phyloP scores from a whole-genome alignment of 2,329 filamentous ascomycete species.

The Fusarium sp. region DNA sequence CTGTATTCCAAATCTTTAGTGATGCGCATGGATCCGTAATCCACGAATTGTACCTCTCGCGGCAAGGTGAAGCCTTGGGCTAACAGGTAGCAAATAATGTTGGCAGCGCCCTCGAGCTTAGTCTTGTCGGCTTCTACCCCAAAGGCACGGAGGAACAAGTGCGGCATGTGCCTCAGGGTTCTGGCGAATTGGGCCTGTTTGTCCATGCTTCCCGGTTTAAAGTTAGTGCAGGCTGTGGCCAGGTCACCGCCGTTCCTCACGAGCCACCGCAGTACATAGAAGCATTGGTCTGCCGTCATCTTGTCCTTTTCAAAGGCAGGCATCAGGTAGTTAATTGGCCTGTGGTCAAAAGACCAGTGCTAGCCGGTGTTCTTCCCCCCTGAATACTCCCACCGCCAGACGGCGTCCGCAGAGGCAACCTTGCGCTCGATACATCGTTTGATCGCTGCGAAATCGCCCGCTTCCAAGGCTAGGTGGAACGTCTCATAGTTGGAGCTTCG shows the following conservation, averaged over 20 bases:
- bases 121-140: neutral
- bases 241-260: neutral
- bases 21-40: too few species aligned
- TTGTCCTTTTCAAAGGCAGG: neutral
- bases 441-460: neutral
- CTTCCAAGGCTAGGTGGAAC: neutral
- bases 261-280: neutral
- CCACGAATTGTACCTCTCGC: too few species aligned
- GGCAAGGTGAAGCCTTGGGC: neutral
- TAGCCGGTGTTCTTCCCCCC: too few species aligned
- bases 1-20: too few species aligned
- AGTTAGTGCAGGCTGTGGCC: neutral
- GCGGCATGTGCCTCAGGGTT: neutral
- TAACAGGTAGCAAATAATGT: neutral
- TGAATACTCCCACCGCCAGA: neutral
- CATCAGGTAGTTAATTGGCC: neutral
- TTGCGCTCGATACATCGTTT: neutral
- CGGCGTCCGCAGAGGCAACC: neutral
- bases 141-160: neutral
- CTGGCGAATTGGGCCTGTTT: too few species aligned
- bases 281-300: neutral
- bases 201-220: too few species aligned
- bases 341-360: too few species aligned
- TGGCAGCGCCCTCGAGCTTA: neutral
- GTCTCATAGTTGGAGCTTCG: neutral